Conservation (phyloP, 345 rosid species). For the Citrus reticulata region DNA sequence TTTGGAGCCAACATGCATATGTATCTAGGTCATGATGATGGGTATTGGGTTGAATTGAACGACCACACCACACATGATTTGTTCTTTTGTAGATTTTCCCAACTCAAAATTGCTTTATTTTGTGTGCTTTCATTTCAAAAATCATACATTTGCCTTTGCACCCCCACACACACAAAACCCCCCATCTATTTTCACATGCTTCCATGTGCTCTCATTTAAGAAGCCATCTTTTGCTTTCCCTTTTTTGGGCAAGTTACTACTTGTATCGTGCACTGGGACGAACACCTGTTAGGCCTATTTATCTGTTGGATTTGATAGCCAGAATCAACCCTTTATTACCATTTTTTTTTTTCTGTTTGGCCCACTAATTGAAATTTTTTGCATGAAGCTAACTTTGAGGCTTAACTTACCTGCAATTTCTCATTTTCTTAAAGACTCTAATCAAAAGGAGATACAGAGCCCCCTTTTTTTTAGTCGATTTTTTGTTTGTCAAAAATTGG, state of each 20-base stretch:
- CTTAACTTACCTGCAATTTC: not conserved
- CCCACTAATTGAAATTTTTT: not conserved
- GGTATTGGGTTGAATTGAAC: not conserved
- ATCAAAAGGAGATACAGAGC: not conserved
- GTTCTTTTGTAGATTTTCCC: not conserved
- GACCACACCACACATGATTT: constrained; percentile 24
- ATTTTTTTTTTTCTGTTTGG: not conserved
- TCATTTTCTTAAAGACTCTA: not conserved
- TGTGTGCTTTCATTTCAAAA: not conserved
- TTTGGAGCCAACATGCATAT: not conserved
- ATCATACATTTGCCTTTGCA: constrained; percentile 11
- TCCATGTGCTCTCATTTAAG: constrained; percentile 47
- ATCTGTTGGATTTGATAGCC: not conserved
- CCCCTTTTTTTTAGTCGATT: not conserved
- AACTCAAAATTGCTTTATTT: not conserved
- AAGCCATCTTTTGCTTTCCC: not conserved
- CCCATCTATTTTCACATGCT: constrained; percentile 28
- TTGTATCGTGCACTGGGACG: not conserved
- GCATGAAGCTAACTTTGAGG: not conserved
- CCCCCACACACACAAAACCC: not conserved
- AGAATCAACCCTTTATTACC: not conserved
- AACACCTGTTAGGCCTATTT: not conserved
- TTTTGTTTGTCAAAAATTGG: not conserved
- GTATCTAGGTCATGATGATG: not conserved
- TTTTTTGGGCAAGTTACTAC: not conserved